Conservation (phyloP, 1,139 yeast genomes). For the Protomyces arabidopsidicola region DNA sequence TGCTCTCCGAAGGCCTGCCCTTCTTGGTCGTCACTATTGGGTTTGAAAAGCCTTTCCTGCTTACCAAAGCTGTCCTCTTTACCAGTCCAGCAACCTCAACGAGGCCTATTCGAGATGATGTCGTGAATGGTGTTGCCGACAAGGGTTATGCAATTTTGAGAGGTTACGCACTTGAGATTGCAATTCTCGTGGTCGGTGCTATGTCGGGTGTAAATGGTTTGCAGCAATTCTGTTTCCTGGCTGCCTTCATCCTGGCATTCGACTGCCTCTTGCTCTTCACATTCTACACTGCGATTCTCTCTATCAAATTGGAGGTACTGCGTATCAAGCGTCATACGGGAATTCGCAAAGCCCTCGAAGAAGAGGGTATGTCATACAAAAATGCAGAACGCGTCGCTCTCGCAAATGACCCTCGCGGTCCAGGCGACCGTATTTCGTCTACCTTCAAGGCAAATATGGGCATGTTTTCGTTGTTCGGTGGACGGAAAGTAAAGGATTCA, state of each 20-base stretch:
- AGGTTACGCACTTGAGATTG: conserved; percentile 72
- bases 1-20: conserved; percentile 88
- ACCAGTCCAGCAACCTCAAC: conserved; percentile 40
- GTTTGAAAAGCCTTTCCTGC: conserved; percentile 76
- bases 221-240: conserved; percentile 74
- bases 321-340: conserved; percentile 81
- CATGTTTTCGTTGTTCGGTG: conserved; percentile 30
- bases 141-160: conserved; percentile 67
- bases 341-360: conserved; percentile 78
- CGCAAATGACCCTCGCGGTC: conserved; percentile 27
- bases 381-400: conserved; percentile 63
- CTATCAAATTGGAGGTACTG: conserved; percentile 84
- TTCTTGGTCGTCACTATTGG: conserved; percentile 91
- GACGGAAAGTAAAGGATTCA: conserved; percentile 34
- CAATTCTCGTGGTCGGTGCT: conserved; percentile 69
- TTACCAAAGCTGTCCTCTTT: conserved; percentile 61
- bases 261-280: conserved; percentile 76
- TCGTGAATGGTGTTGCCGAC: conserved; percentile 55
- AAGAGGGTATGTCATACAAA: conserved; percentile 75
- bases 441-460: conserved; percentile 25
- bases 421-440: conserved; percentile 18
- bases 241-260: conserved; percentile 65
- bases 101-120: conserved; percentile 38
- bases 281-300: conserved; percentile 77
- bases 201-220: conserved; percentile 59